Evolutionary conservation across 495 filamentous ascomycete species (phyloP).

Genomic region (Apiosordaria backusii): DNA sequence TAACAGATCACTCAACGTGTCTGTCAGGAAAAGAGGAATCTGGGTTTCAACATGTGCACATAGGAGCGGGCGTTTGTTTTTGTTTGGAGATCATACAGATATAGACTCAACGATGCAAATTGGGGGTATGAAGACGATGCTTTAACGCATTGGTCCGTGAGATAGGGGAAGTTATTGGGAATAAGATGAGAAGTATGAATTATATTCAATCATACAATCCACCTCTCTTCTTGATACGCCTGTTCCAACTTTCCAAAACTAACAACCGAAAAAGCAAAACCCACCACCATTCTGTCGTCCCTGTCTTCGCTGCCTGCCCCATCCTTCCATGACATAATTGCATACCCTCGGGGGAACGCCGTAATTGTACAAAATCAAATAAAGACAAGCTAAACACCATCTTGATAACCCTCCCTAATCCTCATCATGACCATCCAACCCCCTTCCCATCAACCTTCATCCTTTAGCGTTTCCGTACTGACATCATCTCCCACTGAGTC

Average conservation of each 20-base stretch:
- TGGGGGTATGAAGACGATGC: background rate
- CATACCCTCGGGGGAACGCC: background rate
- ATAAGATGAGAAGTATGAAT: background rate
- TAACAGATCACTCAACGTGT: conserved; percentile 16
- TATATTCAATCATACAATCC: background rate
- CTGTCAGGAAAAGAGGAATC: conserved; percentile 4
- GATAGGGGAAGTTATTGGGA: too few relatives aligned
- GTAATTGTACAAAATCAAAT: background rate
- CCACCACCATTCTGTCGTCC: background rate
- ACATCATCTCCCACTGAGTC: background rate
- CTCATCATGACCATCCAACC: background rate
- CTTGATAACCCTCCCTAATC: background rate
- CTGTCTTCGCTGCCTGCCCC: background rate
- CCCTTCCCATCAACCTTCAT: background rate
- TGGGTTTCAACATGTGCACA: conserved; percentile 12
- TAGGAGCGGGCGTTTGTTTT: background rate
- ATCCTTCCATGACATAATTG: background rate
- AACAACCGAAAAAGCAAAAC: background rate
- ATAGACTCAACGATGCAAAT: conserved; percentile 1
- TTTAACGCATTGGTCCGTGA: conserved; percentile 3
- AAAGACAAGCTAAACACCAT: background rate
- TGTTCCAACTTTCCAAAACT: background rate
- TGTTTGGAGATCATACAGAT: background rate
- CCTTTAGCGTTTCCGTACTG: background rate
- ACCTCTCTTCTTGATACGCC: background rate